Base-by-base conservation (phyloP, 805 yeast genomes). In the Nakazawaea laoshanensis region DNA sequence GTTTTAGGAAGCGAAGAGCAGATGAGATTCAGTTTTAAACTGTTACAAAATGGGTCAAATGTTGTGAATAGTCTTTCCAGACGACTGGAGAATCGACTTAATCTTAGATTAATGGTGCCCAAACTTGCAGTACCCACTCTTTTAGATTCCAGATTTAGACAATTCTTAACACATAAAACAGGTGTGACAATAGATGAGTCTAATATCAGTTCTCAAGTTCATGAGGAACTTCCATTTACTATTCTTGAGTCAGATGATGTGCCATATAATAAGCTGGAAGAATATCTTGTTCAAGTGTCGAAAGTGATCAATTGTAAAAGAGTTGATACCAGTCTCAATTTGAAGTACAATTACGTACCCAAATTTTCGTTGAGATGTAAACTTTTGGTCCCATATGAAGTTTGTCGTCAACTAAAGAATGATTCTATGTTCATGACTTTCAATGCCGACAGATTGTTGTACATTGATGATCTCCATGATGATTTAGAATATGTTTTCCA, bases 61-160 rank as follows among this genome's bases (percentile, higher is more conserved):
- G 37, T 76, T 73, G 43, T 68, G 68, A 48, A 72, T 72, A 48
- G 58, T 60, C 26, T 62, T 69, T 40, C 65, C 73, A 35, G 75
- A 69, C 35, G 66, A 50, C 37, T 55, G 60, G 33, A 31, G 32
- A 17, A 24, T 21, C 22, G 29, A 29, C 10, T 29, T 24, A 22
- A 5, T 18, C 9, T 17, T 11, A 22, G 33, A 18, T 11, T 22
- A n/a, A 30, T 30, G 33, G 19, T 30, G 13, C 33, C 33, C 18
- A 30, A 24, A 18, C n/a, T 30, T 12, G 13, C 28, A 7, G n/a
- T 12, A 17, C 24, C 27, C n/a, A 23, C 18, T 5, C 16, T 30
- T 12, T n/a, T 24, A 8, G 28, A 23, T 12, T n/a, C 23, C 9
- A 23, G 21, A 7, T 30, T 23, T 16, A 11, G 11, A 9, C 16